Conservation (phyloP, 1,139 yeast genomes). For the Saccharomyces hybrid region DNA sequence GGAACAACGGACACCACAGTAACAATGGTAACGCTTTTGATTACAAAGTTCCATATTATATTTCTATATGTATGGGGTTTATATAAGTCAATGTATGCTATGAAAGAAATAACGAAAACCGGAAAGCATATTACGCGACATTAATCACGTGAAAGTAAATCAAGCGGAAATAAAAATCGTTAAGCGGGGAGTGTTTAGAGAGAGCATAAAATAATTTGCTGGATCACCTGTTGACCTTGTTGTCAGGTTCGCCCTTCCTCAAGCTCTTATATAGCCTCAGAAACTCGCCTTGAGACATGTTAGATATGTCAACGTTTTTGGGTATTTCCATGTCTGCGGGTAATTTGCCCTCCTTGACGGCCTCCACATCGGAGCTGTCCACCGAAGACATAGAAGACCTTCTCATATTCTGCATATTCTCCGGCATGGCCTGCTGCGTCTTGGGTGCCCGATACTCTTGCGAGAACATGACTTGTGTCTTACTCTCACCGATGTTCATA, state of each 20-base stretch:
- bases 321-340: slow-evolving; percentile 12
- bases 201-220: not conserved
- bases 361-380: slow-evolving; percentile 1
- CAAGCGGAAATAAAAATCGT: not conserved
- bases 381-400: slow-evolving; percentile 2
- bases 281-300: slow-evolving; percentile 26
- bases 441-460: slow-evolving; percentile 20
- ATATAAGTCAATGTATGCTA: not conserved
- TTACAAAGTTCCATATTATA: not conserved
- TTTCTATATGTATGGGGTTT: not conserved
- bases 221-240: slow-evolving; percentile 26
- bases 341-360: slow-evolving; percentile 5
- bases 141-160: not conserved
- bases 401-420: slow-evolving; percentile 4
- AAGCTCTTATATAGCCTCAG: slow-evolving; percentile 20
- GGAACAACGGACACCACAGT: not conserved
- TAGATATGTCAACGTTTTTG: slow-evolving; percentile 20
- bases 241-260: slow-evolving; percentile 30
- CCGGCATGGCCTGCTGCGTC: slow-evolving; percentile 5
- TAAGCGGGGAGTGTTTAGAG: not conserved
- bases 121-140: not conserved
- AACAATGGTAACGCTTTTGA: not conserved
- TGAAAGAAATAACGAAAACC: not conserved
- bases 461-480: slow-evolving; percentile 19
- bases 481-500: slow-evolving; percentile 22